Percentiles rank a stretch among this genome's conserved stretches.
phyloP scores from a whole-genome alignment of 345 rosid species.

The Tarenaya hassleriana region DNA sequence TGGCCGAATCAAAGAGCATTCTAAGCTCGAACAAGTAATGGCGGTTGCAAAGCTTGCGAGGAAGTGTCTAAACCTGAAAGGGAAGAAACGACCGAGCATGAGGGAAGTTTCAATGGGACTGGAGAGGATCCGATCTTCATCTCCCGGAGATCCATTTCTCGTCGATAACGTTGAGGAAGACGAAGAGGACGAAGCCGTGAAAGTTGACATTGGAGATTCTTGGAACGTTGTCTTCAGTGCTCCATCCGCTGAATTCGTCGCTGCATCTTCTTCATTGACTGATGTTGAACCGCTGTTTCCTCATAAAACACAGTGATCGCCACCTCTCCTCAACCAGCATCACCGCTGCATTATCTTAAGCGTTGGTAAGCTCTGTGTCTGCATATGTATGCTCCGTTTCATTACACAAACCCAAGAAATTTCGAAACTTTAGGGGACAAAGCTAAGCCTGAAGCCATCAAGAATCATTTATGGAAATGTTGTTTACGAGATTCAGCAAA shows the following conservation, averaged over 20 bases:
- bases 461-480: no score
- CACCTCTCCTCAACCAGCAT: no score
- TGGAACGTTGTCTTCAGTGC: slow-evolving; percentile 5
- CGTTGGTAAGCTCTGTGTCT: no score
- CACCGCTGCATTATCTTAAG: no score
- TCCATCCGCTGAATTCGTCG: background rate
- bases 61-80: slow-evolving; percentile 27
- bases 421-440: no score
- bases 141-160: background rate
- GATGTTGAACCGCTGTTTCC: slow-evolving; percentile 21
- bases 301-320: slow-evolving; percentile 11
- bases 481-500: no score
- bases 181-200: slow-evolving; percentile 1
- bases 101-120: slow-evolving; percentile 29
- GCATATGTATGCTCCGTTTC: no score
- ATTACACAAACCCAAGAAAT: no score
- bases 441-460: no score
- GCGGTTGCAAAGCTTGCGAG: slow-evolving; percentile 29
- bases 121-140: slow-evolving; percentile 11
- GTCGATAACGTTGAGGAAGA: background rate
- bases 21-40: background rate
- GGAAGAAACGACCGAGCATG: slow-evolving; percentile 37
- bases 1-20: background rate
- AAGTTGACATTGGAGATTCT: background rate
- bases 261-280: slow-evolving; percentile 1